A percentile compares a stretch with the other conserved stretches of the same genome.
Conservation (phyloP, 306 rosid species). For the Fagus crenata region DNA sequence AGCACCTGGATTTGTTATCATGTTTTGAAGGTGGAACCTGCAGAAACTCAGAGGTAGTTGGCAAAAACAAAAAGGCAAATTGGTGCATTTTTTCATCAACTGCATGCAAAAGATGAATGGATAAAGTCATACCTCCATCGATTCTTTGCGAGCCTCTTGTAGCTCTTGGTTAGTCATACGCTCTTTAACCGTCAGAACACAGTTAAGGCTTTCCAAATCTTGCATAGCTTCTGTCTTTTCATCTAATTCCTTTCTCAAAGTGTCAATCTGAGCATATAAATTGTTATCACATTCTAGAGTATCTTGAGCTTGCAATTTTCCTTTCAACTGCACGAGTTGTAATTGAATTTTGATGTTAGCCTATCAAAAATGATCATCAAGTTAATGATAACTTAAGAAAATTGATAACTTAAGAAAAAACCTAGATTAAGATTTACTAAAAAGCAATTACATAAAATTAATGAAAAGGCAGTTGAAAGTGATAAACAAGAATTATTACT, state of each 20-base stretch:
- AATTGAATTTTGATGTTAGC: slow-evolving; percentile 11
- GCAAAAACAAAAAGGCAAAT: neutral
- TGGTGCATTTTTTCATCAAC: too few species aligned
- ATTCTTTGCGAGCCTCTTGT: slow-evolving; percentile 34
- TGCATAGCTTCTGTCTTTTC: slow-evolving; percentile 31
- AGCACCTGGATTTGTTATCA: slow-evolving; percentile 1
- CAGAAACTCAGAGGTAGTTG: neutral
- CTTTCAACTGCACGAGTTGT: slow-evolving; percentile 24
- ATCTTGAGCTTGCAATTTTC: slow-evolving; percentile 9
- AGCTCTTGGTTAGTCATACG: slow-evolving; percentile 24
- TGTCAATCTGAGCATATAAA: slow-evolving; percentile 16
- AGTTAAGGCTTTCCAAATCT: slow-evolving; percentile 17
- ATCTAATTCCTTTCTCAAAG: slow-evolving; percentile 27
- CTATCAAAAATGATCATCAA: slow-evolving; percentile 9
- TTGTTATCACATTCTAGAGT: slow-evolving; percentile 13
- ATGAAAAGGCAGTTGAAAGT: slow-evolving; percentile 2
- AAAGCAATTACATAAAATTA: neutral
- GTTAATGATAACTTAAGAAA: neutral
- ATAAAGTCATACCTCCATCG: slow-evolving; percentile 25
- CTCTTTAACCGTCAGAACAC: slow-evolving; percentile 28
- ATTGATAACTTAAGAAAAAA: too few species aligned
- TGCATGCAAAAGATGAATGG: neutral
- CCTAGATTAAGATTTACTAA: slow-evolving; percentile 1
- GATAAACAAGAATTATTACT: neutral
- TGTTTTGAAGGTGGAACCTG: neutral